These are phyloP conservation scores for Ustilago curta DNA, from an alignment of 1,284 basidiomycete genomes.

Conservation along the genomic window DNA sequence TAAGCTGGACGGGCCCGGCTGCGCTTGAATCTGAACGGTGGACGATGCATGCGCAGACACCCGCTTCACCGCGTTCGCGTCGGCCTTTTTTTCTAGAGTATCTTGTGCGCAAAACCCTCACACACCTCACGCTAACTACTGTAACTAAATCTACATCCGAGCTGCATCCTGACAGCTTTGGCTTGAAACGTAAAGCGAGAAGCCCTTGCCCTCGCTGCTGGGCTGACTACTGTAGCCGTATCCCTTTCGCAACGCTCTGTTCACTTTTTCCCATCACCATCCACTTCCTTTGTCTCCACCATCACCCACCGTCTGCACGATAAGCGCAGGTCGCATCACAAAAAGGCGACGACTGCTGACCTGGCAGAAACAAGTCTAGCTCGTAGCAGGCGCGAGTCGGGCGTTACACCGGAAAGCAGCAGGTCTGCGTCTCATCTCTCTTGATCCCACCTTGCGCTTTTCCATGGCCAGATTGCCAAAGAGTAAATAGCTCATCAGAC, in stretches of 20 bases:
- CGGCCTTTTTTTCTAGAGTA: background rate
- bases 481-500: background rate
- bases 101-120: background rate
- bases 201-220: background rate
- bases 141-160: conserved; percentile 18
- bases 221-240: no score
- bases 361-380: background rate
- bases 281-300: conserved; percentile 13
- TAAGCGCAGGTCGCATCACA: conserved; percentile 24
- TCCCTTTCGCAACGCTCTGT: background rate
- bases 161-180: conserved; percentile 25
- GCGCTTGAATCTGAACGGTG: background rate
- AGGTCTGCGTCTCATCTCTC: background rate
- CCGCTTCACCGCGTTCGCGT: conserved; percentile 3
- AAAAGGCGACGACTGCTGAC: background rate
- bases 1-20: background rate
- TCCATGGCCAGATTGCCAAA: background rate
- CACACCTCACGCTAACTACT: no score
- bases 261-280: conserved; percentile 9
- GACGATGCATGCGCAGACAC: conserved; percentile 1
- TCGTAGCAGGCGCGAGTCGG: background rate
- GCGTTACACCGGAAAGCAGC: background rate
- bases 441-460: background rate
- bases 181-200: background rate
- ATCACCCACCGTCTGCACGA: background rate